A percentile compares a stretch with the other conserved stretches of the same genome.
Conservation (phyloP, 139 green algal species). For the Zygnema cylindricum region DNA sequence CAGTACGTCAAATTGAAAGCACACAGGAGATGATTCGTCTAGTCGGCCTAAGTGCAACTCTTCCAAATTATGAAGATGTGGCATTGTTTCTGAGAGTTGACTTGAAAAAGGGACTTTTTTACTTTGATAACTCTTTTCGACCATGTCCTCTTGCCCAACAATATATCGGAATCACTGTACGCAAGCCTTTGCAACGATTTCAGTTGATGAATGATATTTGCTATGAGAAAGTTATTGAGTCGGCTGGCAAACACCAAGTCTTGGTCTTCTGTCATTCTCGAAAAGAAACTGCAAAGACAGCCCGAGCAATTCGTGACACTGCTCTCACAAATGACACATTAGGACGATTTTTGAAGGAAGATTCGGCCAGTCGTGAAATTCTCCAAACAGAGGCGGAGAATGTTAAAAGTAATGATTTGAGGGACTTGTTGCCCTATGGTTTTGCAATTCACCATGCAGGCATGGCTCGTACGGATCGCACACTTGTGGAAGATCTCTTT, state of each 20-base stretch:
- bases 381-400: conserved; percentile 87
- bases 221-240: conserved; percentile 95
- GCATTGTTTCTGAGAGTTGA: conserved; percentile 92
- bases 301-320: conserved; percentile 63
- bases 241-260: conserved; percentile 88
- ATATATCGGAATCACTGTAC: conserved; percentile 93
- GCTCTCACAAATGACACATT: conserved; percentile 64
- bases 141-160: conserved; percentile 95
- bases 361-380: conserved; percentile 86
- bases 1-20: conserved; percentile 89
- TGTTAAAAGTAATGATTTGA: conserved; percentile 83
- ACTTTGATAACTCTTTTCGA: conserved; percentile 92
- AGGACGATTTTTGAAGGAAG: conserved; percentile 82
- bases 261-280: conserved; percentile 97
- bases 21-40: conserved; percentile 94
- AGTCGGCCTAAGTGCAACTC: conserved; percentile 93
- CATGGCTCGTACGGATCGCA: conserved; percentile 89
- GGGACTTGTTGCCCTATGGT: conserved; percentile 92
- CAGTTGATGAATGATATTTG: conserved; percentile 88
- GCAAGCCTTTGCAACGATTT: conserved; percentile 98
- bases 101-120: conserved; percentile 89
- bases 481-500: conserved; percentile 97
- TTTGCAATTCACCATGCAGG: conserved; percentile 97
- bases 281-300: conserved; percentile 98
- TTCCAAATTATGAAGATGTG: conserved; percentile 98